Evolutionary conservation across 2,329 filamentous ascomycete species (phyloP).

Genomic region (Decorospora gaudefroyi): DNA sequence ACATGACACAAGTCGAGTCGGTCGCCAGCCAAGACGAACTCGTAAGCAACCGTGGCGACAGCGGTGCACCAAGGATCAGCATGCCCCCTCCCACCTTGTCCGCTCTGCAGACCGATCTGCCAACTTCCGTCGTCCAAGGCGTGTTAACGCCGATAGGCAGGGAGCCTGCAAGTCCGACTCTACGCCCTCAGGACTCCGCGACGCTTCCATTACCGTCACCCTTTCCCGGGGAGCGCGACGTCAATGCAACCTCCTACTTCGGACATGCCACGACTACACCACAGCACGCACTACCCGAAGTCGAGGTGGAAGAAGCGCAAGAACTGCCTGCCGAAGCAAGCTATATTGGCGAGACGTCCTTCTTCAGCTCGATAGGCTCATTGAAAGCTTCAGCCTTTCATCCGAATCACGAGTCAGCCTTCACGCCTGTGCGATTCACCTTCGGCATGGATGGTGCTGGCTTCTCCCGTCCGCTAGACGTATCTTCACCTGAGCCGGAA

Average conservation of each 20-base stretch:
- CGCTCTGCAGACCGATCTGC: conserved; percentile 28
- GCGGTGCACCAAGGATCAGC: conserved; percentile 17
- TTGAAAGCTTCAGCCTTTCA: conserved; percentile 29
- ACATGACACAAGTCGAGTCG: background rate
- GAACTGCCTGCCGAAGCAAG: conserved; percentile 25
- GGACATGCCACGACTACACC: conserved; percentile 22
- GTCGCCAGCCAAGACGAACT: background rate
- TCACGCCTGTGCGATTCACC: conserved; percentile 44
- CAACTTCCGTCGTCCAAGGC: conserved; percentile 13
- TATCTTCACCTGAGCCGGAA: conserved; percentile 26
- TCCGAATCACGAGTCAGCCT: conserved; percentile 42
- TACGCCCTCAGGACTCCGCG: conserved; percentile 42
- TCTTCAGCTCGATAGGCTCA: conserved; percentile 42
- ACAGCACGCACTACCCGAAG: conserved; percentile 5
- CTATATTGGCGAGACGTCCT: conserved; percentile 40
- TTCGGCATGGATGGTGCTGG: conserved; percentile 43
- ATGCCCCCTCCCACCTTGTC: conserved; percentile 45
- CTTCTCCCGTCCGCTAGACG: conserved; percentile 27
- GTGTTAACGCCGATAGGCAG: conserved; percentile 39
- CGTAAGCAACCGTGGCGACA: no score
- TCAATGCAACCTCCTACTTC: conserved; percentile 33
- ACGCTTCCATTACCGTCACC: conserved; percentile 48
- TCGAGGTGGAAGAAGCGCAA: conserved; percentile 8
- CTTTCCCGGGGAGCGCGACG: conserved; percentile 41
- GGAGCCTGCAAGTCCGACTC: conserved; percentile 43